Evolutionary conservation across 2,329 filamentous ascomycete genomes (phyloP).

Genomic region (Mariannaea sp.): DNA sequence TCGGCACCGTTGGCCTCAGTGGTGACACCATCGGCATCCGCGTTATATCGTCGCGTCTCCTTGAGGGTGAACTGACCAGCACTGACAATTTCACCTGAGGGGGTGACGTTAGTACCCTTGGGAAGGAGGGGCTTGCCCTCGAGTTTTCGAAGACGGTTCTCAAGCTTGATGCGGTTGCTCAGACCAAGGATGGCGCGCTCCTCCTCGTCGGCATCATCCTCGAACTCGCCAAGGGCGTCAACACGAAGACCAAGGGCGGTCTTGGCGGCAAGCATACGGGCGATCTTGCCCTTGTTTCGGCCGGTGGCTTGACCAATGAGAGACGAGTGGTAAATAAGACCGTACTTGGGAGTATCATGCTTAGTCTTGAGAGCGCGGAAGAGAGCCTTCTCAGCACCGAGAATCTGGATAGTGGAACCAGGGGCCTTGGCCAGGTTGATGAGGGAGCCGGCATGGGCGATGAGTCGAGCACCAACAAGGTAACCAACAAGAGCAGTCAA

Average conservation of each 20-base stretch:
- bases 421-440: constrained; percentile 95
- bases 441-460: constrained; percentile 91
- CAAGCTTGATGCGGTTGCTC: constrained; percentile 71
- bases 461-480: constrained; percentile 90
- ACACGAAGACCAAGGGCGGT: constrained; percentile 90
- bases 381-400: constrained; percentile 97
- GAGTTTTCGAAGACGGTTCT: constrained; percentile 74
- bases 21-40: constrained; percentile 85
- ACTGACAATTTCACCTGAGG: constrained; percentile 67
- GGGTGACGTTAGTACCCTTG: constrained; percentile 74
- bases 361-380: constrained; percentile 99
- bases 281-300: constrained; percentile 99
- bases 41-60: constrained; percentile 92
- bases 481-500: constrained; percentile 91
- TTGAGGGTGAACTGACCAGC: constrained; percentile 88
- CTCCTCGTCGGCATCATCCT: constrained; percentile 80
- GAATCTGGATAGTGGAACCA: constrained; percentile 94
- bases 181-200: constrained; percentile 84
- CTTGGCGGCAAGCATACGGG: constrained; percentile 93
- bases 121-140: constrained; percentile 89
- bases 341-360: constrained; percentile 98
- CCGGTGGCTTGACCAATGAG: constrained; percentile 96
- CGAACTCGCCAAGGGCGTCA: constrained; percentile 69
- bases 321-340: constrained; percentile 89
- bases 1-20: constrained; percentile 53